These are phyloP conservation scores for Fennellomyces sp. DNA, from an alignment of 371 early-diverging fungal genomes.

Conservation along the genomic window DNA sequence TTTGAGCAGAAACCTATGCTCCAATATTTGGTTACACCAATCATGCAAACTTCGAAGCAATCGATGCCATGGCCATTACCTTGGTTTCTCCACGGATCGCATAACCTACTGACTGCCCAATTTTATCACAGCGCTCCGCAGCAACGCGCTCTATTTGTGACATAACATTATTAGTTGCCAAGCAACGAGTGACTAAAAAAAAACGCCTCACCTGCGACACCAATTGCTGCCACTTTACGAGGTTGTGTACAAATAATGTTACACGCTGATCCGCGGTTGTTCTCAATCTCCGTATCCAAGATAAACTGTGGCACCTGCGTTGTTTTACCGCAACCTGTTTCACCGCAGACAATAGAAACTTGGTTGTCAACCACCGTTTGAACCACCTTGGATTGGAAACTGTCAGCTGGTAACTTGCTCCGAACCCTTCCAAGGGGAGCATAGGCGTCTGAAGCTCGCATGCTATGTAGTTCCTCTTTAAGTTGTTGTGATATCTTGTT, in stretches of 20 bases:
- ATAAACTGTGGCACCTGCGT: slow-evolving; percentile 94
- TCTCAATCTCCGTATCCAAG: slow-evolving; percentile 70
- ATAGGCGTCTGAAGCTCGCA: slow-evolving; percentile 45
- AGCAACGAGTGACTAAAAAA: neutral
- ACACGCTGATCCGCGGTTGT: slow-evolving; percentile 48
- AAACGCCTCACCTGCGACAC: slow-evolving; percentile 66
- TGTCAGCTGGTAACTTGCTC: slow-evolving; percentile 68
- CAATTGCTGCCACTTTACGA: slow-evolving; percentile 88
- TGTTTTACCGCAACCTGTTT: slow-evolving; percentile 86
- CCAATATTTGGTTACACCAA: neutral
- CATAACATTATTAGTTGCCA: too few relatives aligned
- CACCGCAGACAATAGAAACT: slow-evolving; percentile 71
- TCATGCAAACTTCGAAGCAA: neutral
- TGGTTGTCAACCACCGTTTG: slow-evolving; percentile 54
- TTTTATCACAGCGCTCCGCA: slow-evolving; percentile 61
- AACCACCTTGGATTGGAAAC: slow-evolving; percentile 58
- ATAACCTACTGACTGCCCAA: slow-evolving; percentile 63
- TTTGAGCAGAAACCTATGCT: slow-evolving; percentile 47
- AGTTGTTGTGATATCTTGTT: slow-evolving; percentile 19
- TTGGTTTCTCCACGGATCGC: slow-evolving; percentile 67
- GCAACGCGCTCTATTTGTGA: slow-evolving; percentile 68
- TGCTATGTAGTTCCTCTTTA: slow-evolving; percentile 24
- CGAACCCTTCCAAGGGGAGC: slow-evolving; percentile 53
- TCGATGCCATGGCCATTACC: slow-evolving; percentile 6
- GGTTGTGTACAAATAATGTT: slow-evolving; percentile 94